These are phyloP conservation scores for Ceratobasidium theobromae DNA, from an alignment of 1,284 basidiomycete genomes.

Conservation along the genomic window DNA sequence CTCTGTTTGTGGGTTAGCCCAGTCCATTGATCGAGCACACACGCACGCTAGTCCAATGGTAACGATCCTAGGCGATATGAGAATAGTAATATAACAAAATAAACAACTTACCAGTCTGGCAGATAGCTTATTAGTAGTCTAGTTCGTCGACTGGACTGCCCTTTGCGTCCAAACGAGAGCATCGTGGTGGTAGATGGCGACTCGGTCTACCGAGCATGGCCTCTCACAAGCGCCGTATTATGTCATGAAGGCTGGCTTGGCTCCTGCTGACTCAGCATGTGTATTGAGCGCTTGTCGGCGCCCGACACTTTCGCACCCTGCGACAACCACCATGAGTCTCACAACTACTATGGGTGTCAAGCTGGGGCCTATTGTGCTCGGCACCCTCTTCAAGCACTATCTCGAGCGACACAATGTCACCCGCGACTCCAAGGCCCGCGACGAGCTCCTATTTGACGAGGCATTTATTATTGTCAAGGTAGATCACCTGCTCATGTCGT, in stretches of 20 bases:
- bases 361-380: conserved; percentile 73
- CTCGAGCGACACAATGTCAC: conserved; percentile 59
- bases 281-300: background rate
- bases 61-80: conserved; percentile 53
- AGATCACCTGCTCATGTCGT: conserved; percentile 36
- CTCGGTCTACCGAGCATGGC: too few relatives aligned
- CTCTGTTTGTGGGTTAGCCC: conserved; percentile 47
- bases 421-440: conserved; percentile 55
- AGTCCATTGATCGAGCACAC: background rate
- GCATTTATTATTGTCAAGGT: conserved; percentile 81
- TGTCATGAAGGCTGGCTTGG: too few relatives aligned
- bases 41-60: conserved; percentile 58
- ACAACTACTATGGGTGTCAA: conserved; percentile 50
- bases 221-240: too few relatives aligned
- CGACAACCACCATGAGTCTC: conserved; percentile 29
- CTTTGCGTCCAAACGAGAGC: background rate
- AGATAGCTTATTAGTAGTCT: conserved; percentile 60
- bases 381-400: conserved; percentile 81
- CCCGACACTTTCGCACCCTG: background rate
- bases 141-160: conserved; percentile 2
- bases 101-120: conserved; percentile 64
- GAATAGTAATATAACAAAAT: background rate
- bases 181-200: background rate
- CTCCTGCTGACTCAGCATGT: too few relatives aligned
- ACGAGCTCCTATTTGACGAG: conserved; percentile 82